These are phyloP conservation scores for Luzula sylvatica DNA, from an alignment of 176 grass and related monocot genomes.

Conservation along the genomic window DNA sequence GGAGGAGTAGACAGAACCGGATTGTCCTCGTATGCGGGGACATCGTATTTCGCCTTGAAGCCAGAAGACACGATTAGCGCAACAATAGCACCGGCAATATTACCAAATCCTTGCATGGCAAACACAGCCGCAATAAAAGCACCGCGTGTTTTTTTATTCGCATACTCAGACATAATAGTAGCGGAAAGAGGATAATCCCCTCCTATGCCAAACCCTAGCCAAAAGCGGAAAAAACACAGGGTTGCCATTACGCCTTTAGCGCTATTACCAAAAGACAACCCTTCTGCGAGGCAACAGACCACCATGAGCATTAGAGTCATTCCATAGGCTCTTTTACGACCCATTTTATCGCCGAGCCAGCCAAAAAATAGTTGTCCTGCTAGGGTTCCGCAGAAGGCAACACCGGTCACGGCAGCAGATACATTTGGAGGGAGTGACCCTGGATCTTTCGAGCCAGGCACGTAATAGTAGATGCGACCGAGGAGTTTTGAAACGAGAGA, in stretches of 20 bases:
- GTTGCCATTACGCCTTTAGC: slow-evolving; percentile 35
- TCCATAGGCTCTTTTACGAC: slow-evolving; percentile 40
- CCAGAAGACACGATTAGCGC: slow-evolving; percentile 12
- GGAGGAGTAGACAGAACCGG: slow-evolving; percentile 22
- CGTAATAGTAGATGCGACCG: slow-evolving; percentile 32
- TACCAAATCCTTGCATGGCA: slow-evolving; percentile 46
- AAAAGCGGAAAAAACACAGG: slow-evolving; percentile 93
- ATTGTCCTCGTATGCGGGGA: slow-evolving; percentile 30
- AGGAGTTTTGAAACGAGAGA: slow-evolving; percentile 25
- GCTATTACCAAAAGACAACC: slow-evolving; percentile 42
- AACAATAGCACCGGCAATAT: slow-evolving; percentile 26
- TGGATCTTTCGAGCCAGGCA: neutral
- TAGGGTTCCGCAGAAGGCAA: slow-evolving; percentile 29
- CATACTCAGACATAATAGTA: slow-evolving; percentile 48
- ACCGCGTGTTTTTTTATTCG: slow-evolving; percentile 41
- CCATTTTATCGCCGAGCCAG: slow-evolving; percentile 37
- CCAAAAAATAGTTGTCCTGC: slow-evolving; percentile 28
- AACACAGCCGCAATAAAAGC: slow-evolving; percentile 45
- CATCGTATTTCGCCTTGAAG: slow-evolving; percentile 12
- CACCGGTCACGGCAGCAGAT: slow-evolving; percentile 28
- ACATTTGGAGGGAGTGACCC: slow-evolving; percentile 23
- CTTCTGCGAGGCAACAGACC: slow-evolving; percentile 49
- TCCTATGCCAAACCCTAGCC: slow-evolving; percentile 74
- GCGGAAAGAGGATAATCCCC: slow-evolving; percentile 87
- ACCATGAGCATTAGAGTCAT: slow-evolving; percentile 55